phyloP scores from a whole-genome alignment of 768 basidiomycete species.

The Goffeauzyma gilvescens region DNA sequence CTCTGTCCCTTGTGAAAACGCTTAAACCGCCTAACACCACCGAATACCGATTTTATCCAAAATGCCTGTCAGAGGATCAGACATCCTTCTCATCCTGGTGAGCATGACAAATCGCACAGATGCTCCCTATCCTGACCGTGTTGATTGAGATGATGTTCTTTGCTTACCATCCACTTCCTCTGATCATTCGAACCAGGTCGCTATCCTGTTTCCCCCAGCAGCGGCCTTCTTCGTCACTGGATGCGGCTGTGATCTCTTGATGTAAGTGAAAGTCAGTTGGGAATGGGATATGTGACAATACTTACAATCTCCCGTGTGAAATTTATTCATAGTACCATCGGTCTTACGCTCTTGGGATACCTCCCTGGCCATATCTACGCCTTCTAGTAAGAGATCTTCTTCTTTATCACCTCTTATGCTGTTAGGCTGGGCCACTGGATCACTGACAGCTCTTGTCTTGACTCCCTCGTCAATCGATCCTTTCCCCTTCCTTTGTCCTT shows the following conservation, averaged over 20 bases:
- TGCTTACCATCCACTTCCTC: neutral
- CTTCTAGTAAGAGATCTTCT: constrained; percentile 16
- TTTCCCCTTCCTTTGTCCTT: neutral
- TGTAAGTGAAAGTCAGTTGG: constrained; percentile 10
- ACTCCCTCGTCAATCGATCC: too few relatives aligned
- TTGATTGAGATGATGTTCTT: neutral
- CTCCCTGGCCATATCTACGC: constrained; percentile 25
- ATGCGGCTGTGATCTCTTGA: constrained; percentile 22
- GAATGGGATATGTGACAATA: too few relatives aligned
- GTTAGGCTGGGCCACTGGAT: too few relatives aligned
- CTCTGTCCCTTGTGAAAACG: too few relatives aligned
- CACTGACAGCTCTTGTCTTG: too few relatives aligned
- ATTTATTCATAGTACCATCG: constrained; percentile 8
- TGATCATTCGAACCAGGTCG: constrained; percentile 8
- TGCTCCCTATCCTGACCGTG: neutral
- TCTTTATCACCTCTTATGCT: too few relatives aligned
- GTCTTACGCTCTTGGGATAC: constrained; percentile 9
- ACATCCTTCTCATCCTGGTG: constrained; percentile 26
- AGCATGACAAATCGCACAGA: too few relatives aligned
- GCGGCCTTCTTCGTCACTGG: constrained; percentile 22
- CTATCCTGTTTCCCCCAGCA: constrained; percentile 26
- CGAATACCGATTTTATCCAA: too few relatives aligned
- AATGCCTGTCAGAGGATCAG: constrained; percentile 23
- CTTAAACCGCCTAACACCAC: too few relatives aligned
- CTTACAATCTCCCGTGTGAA: too few relatives aligned